Base-by-base conservation (phyloP, 352 stramenopile genomes). In the Pythium aphanidermatum region DNA sequence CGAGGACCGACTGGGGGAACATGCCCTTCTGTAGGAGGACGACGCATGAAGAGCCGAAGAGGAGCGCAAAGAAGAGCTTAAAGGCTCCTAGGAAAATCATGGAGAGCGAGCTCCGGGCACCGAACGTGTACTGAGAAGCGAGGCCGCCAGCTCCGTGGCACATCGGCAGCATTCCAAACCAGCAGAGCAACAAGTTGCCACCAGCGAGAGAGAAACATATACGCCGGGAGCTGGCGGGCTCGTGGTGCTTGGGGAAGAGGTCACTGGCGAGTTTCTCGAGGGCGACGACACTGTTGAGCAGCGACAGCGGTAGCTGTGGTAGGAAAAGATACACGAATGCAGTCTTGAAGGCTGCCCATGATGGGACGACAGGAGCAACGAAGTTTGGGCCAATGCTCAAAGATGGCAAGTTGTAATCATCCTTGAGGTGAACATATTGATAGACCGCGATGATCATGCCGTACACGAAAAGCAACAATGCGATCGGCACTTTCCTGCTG, bases 121-220 rank as follows among this genome's bases (percentile, higher is more conserved):
- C 92, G 34, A 98, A 96, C 24, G 82, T 64, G 70, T 96, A 80
- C 61, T 98, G 92, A 24, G 84, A 92, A 7, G 90, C 90, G 36
- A 98, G 68, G 11, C 92, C 92, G 14, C 92, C 92, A 8, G 90
- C 86, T 25, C 92, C 92, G 58, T 98, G 92, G 60, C 92, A 98
- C 54, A 95, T 88, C 4, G 92, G 90, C 65, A 97, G 86, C 57
- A 81, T 83, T 9, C 92, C 92, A 41, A 97, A 84, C 62, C 83
- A 95, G 39, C 73, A 76, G 28, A 95, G 80, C 2, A 96, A 40
- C 8, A 96, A 54, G 57, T 98, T 97, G 43, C 77, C 77, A 12
- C 63, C 41, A 4, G 70, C 74, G 48, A 90, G 69, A 37, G 60
- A 80, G 39, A 83, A 87, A 55, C 74, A 86, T 41, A 87, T 65